phyloP scores from a whole-genome alignment of 2,329 filamentous ascomycete genomes.

The Xylaria sp. region DNA sequence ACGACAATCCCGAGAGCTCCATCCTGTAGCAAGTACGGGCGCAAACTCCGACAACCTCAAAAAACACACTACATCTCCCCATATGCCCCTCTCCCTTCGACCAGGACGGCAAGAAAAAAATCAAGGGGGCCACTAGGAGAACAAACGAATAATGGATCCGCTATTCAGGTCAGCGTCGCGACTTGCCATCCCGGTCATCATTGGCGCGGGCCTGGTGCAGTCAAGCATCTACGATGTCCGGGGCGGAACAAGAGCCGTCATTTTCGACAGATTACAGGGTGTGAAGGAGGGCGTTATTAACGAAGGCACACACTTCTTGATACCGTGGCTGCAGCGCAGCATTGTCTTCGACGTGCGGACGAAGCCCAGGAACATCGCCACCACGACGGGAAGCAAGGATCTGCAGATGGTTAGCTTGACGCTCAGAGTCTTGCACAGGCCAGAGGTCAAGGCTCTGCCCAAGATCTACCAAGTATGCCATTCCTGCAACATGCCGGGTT shows the following conservation, averaged over 20 bases:
- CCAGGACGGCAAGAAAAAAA: not conserved
- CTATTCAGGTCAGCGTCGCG: slow-evolving; percentile 71
- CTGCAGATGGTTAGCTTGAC: slow-evolving; percentile 99
- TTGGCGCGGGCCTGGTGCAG: slow-evolving; percentile 75
- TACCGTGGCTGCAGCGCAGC: slow-evolving; percentile 95
- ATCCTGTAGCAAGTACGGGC: slow-evolving; percentile 23
- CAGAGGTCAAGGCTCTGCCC: slow-evolving; percentile 90
- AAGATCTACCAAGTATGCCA: slow-evolving; percentile 94
- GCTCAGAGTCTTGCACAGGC: slow-evolving; percentile 91
- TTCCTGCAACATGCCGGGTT: slow-evolving; percentile 11
- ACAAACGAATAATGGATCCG: slow-evolving; percentile 60
- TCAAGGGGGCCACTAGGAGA: not conserved
- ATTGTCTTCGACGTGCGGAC: slow-evolving; percentile 98
- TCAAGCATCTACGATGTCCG: slow-evolving; percentile 96
- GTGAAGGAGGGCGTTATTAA: slow-evolving; percentile 93
- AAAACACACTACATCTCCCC: not conserved
- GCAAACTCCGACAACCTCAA: slow-evolving; percentile 16
- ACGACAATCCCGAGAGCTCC: slow-evolving; percentile 32
- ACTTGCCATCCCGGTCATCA: slow-evolving; percentile 77
- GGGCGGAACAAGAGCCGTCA: slow-evolving; percentile 93
- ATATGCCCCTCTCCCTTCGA: too few relatives aligned
- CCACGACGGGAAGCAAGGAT: slow-evolving; percentile 98
- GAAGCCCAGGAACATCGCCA: slow-evolving; percentile 96
- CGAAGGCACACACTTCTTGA: slow-evolving; percentile 95
- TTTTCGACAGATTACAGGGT: slow-evolving; percentile 93